Evolutionary conservation across 805 yeast species (phyloP).

Genomic region (Hanseniaspora taiwanica): DNA sequence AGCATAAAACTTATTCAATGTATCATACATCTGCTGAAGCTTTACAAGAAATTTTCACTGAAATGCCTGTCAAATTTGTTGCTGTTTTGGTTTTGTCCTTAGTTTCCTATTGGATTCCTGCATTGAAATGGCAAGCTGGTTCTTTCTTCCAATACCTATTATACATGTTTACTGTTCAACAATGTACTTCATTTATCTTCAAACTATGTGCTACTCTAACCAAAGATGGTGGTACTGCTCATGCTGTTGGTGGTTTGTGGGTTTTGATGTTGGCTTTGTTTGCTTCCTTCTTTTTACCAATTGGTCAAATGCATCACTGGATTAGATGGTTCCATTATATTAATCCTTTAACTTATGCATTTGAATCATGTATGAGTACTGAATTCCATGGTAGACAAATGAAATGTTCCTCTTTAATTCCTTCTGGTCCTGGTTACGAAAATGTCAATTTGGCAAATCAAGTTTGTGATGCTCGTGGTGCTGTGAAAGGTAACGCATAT

Average conservation of each 20-base stretch:
- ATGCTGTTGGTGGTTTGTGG: slow-evolving; percentile 40
- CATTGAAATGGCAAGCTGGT: slow-evolving; percentile 39
- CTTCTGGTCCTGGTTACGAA: slow-evolving; percentile 43
- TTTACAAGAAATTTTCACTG: slow-evolving; percentile 40
- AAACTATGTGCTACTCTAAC: slow-evolving; percentile 40
- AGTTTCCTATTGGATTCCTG: slow-evolving; percentile 40
- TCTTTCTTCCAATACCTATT: slow-evolving; percentile 38
- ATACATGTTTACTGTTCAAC: slow-evolving; percentile 33
- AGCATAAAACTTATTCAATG: slow-evolving; percentile 50
- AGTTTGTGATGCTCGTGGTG: slow-evolving; percentile 42
- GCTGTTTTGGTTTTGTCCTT: slow-evolving; percentile 36
- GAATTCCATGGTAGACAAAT: slow-evolving; percentile 44
- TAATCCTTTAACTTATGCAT: slow-evolving; percentile 36
- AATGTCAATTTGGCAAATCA: slow-evolving; percentile 26
- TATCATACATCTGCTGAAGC: slow-evolving; percentile 56
- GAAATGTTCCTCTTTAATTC: slow-evolving; percentile 37
- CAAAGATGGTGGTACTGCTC: slow-evolving; percentile 41
- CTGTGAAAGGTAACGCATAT: slow-evolving; percentile 28
- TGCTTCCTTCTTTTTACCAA: slow-evolving; percentile 38
- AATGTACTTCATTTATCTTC: slow-evolving; percentile 41
- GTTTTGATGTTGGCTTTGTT: slow-evolving; percentile 45
- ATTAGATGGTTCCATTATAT: slow-evolving; percentile 41
- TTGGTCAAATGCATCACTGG: slow-evolving; percentile 45
- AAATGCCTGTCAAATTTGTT: slow-evolving; percentile 41
- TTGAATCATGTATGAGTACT: slow-evolving; percentile 41